Evolutionary conservation across 208 protist species (phyloP), one percentile per base, ranked within the genome.

Genomic region (Phytomonas francai): DNA sequence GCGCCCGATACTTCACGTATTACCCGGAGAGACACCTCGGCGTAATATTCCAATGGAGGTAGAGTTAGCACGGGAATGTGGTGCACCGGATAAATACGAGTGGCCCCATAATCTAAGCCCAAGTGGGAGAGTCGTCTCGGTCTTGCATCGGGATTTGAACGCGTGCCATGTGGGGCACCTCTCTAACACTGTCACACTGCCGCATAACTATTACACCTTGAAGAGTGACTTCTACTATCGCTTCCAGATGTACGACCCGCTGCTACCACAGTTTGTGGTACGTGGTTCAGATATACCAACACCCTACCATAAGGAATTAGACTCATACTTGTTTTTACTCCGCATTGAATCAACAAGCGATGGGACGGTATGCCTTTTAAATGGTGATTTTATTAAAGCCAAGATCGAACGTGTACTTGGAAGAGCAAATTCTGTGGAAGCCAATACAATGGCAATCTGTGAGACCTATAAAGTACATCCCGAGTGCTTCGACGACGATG

Each of bases 401-500:
- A 73, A 65, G 32, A 62, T 84, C 19, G 29, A 73, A 27, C 29
- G 58, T 42, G 73, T 68, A 22, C 74, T 85, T 16, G 89, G 86
- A 34, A 71, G 68, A 29, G 68, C 75, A 5, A 77, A 83, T n/a
- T 81, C 80, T 2, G 56, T 77, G 14, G 58, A 65, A 28, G 74
- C 83, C 22, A 79, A 84, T 42, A 83, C 64, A 33, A 72, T 77
- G 66, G 86, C 83, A 19, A 80, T 94, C 56, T 78, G 78, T 58
- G 62, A 31, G n/a, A 68, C 70, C 34, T 78, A 67, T 67, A 42
- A 76, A 28, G 67, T 94, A 27, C n/a, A 8, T n/a, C 68, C 58
- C 25, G 68, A 76, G 57, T 64, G 74, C n/a, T 94, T 92, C 64
- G 76, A 79, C 7, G 84, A 82, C 6, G 89, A 94, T 14, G 78